phyloP scores from a whole-genome alignment of 2,329 filamentous ascomycete genomes.

The Ceratocystis papillata region DNA sequence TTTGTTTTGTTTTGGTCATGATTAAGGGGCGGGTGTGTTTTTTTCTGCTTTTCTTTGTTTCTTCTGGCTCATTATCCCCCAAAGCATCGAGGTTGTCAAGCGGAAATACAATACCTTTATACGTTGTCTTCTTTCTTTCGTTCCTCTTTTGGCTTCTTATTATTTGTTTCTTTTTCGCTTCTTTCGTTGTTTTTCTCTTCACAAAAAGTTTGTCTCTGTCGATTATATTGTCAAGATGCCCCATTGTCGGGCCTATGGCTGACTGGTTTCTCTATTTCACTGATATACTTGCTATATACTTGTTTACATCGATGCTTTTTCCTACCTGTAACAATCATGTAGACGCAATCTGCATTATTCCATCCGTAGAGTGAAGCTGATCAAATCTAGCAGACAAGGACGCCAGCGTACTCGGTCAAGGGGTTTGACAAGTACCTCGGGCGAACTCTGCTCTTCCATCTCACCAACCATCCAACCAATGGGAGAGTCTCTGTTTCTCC shows the following conservation, averaged over 20 bases:
- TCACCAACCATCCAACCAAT: not conserved
- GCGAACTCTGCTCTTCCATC: not conserved
- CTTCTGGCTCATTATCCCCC: not conserved
- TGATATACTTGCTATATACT: slow-evolving; percentile 1
- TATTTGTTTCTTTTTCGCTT: not conserved
- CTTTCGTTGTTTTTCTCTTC: not conserved
- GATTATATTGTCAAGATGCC: not conserved
- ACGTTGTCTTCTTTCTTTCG: not conserved
- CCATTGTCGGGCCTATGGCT: not conserved
- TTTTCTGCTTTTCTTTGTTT: not conserved
- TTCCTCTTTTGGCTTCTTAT: not conserved
- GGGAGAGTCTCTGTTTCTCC: not conserved
- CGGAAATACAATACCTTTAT: slow-evolving; percentile 1
- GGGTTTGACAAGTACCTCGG: not conserved
- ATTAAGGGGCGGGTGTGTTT: not conserved
- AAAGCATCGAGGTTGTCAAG: not conserved
- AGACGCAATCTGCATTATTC: no score
- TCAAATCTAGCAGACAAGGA: not conserved
- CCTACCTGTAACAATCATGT: not conserved
- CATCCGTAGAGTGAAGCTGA: not conserved
- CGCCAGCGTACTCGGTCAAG: not conserved
- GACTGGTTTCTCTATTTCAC: not conserved
- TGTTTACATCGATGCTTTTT: not conserved
- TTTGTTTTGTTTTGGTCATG: no score
- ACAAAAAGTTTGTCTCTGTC: slow-evolving; percentile 6